These are phyloP conservation scores for Dichomitus squalens DNA, from an alignment of 1,284 basidiomycete genomes.

Conservation along the genomic window DNA sequence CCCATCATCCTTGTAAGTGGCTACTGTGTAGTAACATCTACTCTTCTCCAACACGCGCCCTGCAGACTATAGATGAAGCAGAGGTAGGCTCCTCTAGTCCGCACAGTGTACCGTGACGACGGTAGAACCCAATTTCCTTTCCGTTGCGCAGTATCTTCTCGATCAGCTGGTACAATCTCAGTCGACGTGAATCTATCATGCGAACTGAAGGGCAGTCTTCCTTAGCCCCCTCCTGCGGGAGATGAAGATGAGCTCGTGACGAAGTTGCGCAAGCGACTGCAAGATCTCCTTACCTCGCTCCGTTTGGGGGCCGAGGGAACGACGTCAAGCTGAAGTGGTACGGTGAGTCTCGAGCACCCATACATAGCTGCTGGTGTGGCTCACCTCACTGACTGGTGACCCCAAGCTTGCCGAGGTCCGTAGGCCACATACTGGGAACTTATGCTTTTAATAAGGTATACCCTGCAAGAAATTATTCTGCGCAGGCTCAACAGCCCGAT, in stretches of 20 bases:
- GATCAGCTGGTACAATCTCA: conserved; percentile 30
- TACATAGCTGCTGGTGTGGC: too few species aligned
- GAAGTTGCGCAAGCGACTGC: conserved; percentile 29
- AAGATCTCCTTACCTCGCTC: conserved; percentile 29
- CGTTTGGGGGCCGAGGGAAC: conserved; percentile 31
- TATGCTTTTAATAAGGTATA: too few species aligned
- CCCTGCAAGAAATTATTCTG: too few species aligned
- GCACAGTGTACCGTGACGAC: not conserved
- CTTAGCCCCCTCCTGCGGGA: conserved; percentile 30
- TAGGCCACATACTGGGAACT: too few species aligned
- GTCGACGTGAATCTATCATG: not conserved
- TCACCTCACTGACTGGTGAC: too few species aligned
- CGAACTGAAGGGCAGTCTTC: not conserved
- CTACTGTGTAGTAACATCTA: not conserved
- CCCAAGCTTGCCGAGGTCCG: too few species aligned
- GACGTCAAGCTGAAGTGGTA: not conserved
- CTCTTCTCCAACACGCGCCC: not conserved
- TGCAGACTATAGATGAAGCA: conserved; percentile 35
- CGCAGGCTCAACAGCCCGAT: too few species aligned
- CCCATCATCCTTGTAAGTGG: conserved; percentile 14
- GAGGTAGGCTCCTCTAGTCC: conserved; percentile 19
- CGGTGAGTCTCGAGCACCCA: too few species aligned
- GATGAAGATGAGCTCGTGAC: conserved; percentile 31
- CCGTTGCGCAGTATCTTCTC: conserved; percentile 29
- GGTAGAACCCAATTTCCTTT: not conserved